phyloP scores from a whole-genome alignment of 768 basidiomycete species.

The Kwoniella botswanensis region DNA sequence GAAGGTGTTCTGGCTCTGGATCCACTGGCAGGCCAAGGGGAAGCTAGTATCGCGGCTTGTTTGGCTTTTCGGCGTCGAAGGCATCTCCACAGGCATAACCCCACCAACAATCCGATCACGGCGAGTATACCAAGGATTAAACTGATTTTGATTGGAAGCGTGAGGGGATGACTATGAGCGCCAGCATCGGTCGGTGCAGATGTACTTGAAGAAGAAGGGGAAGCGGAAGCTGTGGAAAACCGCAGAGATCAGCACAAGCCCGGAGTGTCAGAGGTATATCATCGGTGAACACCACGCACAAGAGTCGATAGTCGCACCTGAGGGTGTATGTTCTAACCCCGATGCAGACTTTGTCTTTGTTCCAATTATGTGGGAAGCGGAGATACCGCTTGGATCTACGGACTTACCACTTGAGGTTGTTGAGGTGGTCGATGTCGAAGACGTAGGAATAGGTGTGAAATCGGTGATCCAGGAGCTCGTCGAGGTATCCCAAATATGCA shows the following conservation, averaged over 20 bases:
- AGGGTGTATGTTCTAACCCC: conserved; percentile 5
- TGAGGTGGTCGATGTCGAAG: conserved; percentile 3
- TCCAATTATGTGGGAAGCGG: background rate
- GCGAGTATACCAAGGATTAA: conserved; percentile 68
- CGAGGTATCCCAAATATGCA: conserved; percentile 58
- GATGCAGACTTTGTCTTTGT: conserved; percentile 17
- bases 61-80: conserved; percentile 7
- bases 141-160: conserved; percentile 65
- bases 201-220: conserved; percentile 50
- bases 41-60: background rate
- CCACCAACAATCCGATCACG: conserved; percentile 62
- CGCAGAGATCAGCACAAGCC: conserved; percentile 4
- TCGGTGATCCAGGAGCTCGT: conserved; percentile 26
- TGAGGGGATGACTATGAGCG: conserved; percentile 46
- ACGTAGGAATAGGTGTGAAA: conserved; percentile 8
- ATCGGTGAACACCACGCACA: conserved; percentile 7
- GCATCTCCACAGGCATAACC: conserved; percentile 28
- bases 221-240: conserved; percentile 16
- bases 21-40: conserved; percentile 18
- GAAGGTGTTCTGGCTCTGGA: conserved; percentile 12
- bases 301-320: conserved; percentile 5
- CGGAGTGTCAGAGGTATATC: background rate
- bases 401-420: conserved; percentile 21
- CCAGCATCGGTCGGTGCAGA: conserved; percentile 22
- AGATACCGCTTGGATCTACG: background rate